A percentile compares a stretch with the other conserved stretches of the same genome.
Evolutionary conservation across 441 rosid species (phyloP).

Genomic region (Syzygium malaccense): DNA sequence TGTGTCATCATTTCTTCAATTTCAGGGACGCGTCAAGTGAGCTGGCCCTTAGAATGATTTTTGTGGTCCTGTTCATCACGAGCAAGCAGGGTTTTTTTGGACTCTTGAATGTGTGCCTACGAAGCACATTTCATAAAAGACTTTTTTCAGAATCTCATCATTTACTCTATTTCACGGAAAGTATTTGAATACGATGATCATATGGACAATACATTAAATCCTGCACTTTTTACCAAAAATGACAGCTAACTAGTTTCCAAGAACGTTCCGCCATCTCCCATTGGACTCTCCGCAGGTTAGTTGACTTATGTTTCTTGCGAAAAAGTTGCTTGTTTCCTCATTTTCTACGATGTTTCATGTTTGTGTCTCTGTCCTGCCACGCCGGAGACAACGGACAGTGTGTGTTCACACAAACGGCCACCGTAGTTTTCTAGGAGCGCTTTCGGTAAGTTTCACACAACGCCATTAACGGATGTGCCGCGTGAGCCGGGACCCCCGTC

Average conservation of each 20-base stretch:
- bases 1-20: background rate
- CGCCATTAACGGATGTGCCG: background rate
- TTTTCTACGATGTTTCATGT: background rate
- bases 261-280: background rate
- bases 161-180: too few relatives aligned
- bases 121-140: background rate
- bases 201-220: too few relatives aligned
- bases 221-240: too few relatives aligned
- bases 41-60: background rate
- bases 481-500: background rate
- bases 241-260: background rate
- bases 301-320: background rate
- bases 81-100: background rate
- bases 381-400: background rate
- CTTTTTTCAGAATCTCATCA: background rate
- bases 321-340: background rate
- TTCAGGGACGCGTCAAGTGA: background rate
- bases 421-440: background rate
- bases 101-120: background rate
- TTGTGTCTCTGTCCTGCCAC: background rate
- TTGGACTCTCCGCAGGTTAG: background rate
- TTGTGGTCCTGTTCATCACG: background rate
- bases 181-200: too few relatives aligned
- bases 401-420: background rate
- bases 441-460: background rate